phyloP scores from a whole-genome alignment of 2,329 filamentous ascomycete genomes.

The Whalleya microplaca region DNA sequence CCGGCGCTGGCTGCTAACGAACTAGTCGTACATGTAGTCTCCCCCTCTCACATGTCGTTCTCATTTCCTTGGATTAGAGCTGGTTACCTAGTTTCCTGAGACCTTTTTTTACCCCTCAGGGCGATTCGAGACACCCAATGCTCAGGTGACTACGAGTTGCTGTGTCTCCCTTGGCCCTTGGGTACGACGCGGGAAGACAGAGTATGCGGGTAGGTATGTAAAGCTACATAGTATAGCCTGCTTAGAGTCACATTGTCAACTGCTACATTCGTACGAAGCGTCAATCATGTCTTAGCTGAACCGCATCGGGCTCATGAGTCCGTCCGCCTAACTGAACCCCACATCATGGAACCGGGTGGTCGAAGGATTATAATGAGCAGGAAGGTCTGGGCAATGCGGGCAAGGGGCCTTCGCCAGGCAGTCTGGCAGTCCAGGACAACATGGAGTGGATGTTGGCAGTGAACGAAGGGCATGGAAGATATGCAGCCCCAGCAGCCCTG shows the following conservation, averaged over 20 bases:
- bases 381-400: slow-evolving; percentile 14
- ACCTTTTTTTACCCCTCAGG: not conserved
- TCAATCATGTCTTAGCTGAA: not conserved
- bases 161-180: not conserved
- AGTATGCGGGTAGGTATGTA: not conserved
- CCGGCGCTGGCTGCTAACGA: slow-evolving; percentile 8
- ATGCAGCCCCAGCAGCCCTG: not conserved
- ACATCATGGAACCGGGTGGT: slow-evolving; percentile 24
- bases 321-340: slow-evolving; percentile 8
- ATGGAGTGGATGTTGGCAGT: not conserved
- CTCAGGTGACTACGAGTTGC: no score
- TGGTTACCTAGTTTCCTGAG: not conserved
- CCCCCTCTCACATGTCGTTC: slow-evolving; percentile 13
- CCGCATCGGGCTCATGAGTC: not conserved
- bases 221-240: not conserved
- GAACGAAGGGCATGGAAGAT: not conserved
- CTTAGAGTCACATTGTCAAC: not conserved
- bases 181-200: not conserved
- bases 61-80: not conserved
- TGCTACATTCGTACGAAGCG: not conserved
- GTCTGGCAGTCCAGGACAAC: not conserved
- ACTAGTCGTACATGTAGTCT: not conserved
- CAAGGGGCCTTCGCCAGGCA: not conserved
- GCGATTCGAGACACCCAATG: not conserved
- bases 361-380: slow-evolving; percentile 19